phyloP scores from a whole-genome alignment of 495 filamentous ascomycete genomes.

The Penicillium simplicissimum region DNA sequence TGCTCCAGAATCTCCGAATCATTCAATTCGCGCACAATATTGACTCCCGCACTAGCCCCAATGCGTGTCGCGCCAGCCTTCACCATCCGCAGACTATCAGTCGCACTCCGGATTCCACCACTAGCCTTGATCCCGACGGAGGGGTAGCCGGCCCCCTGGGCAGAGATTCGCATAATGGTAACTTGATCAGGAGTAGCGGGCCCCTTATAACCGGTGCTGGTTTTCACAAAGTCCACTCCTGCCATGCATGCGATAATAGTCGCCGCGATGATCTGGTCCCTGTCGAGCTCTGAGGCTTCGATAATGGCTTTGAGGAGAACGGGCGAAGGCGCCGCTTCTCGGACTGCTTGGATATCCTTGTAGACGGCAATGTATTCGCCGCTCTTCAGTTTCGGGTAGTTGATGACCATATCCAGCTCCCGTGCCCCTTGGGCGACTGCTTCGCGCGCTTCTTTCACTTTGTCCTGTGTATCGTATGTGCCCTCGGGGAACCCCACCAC shows the following conservation, averaged over 20 bases:
- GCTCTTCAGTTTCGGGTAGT: slow-evolving; percentile 54
- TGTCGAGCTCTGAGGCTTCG: slow-evolving; percentile 60
- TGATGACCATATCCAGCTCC: slow-evolving; percentile 71
- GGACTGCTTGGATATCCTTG: slow-evolving; percentile 57
- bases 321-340: slow-evolving; percentile 49
- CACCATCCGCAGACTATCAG: slow-evolving; percentile 56
- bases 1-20: slow-evolving; percentile 28
- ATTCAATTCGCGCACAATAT: slow-evolving; percentile 53
- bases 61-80: slow-evolving; percentile 66
- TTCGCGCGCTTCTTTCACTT: slow-evolving; percentile 55
- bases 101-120: slow-evolving; percentile 58
- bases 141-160: slow-evolving; percentile 36
- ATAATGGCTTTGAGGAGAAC: slow-evolving; percentile 64
- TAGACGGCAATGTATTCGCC: slow-evolving; percentile 54
- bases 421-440: slow-evolving; percentile 59
- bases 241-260: slow-evolving; percentile 59
- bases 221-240: slow-evolving; percentile 67
- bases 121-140: slow-evolving; percentile 63
- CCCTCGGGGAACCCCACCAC: slow-evolving; percentile 72
- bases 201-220: slow-evolving; percentile 68
- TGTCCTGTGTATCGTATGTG: slow-evolving; percentile 52
- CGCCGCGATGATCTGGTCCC: slow-evolving; percentile 58
- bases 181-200: slow-evolving; percentile 57
- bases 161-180: slow-evolving; percentile 54
- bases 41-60: slow-evolving; percentile 60